Base-by-base conservation (phyloP, 2,329 filamentous ascomycete species). In the Septoria linicola region DNA sequence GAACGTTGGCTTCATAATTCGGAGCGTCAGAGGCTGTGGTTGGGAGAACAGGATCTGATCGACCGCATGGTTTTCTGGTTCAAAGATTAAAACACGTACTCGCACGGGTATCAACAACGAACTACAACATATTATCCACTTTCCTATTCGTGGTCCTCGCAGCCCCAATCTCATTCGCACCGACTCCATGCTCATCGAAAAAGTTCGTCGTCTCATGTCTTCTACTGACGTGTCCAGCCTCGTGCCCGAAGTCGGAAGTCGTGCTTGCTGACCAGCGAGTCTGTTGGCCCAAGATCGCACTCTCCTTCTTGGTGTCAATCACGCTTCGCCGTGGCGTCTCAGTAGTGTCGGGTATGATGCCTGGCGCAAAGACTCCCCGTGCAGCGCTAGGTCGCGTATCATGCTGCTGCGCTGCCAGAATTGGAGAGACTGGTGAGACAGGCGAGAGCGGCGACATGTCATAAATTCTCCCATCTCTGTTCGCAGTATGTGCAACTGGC, bases 151-250 rank as follows among this genome's bases (percentile, higher is more conserved):
- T 41, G n/a, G 16, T 20, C 37, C 37, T 19, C 14, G 21, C n/a
- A 37, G 16, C 34, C n/a, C 34, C 14, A 16, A 37, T 19, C 19
- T 19, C 20, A 13, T 21, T 20, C 37, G 4, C 10, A 8, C 20
- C 37, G 10, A 21, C 8, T 21, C 19, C 17, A 20, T 10, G 8
- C 2, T 8, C 40, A 20, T 41, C 17, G 21, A 49, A 49, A 30
- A 42, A 42, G 20, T 49, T 36, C 19, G 30, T 49, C 20, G 46
- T 49, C 31, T 49, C 51, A 25, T 54, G 51, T 21, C 51, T 39
- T 36, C 45, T 34, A 41, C 41, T 54, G 3, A 49, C 51, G 41
- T 49, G 34, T 14, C 51, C 30, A 35, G 35, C 16, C 36, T 37
- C 46, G 14, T 34, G n/a, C 17, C 25, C 36, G 1, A 40, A 10